phyloP scores from a whole-genome alignment of 2,329 filamentous ascomycete genomes.

The Penicillium sp. region DNA sequence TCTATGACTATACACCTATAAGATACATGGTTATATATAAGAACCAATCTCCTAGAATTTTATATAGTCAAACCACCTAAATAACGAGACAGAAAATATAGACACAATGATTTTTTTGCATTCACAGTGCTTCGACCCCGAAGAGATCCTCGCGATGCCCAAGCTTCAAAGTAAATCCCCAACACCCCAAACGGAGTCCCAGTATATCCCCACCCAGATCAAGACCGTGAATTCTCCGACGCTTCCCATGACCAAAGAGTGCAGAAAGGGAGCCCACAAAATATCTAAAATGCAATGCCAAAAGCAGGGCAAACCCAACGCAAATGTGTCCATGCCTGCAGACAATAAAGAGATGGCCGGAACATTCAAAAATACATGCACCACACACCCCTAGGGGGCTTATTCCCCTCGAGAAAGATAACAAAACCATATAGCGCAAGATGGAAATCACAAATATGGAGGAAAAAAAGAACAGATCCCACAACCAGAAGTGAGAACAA shows the following conservation, averaged over 20 bases:
- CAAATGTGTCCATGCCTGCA: slow-evolving; percentile 20
- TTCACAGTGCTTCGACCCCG: slow-evolving; percentile 32
- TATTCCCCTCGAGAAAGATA: slow-evolving; percentile 4
- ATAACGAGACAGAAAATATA: slow-evolving; percentile 23
- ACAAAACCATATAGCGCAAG: slow-evolving; percentile 17
- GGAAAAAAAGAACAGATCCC: slow-evolving; percentile 16
- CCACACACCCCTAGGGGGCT: slow-evolving; percentile 1
- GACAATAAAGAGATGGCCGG: slow-evolving; percentile 10
- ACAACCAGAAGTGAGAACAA: slow-evolving; percentile 15
- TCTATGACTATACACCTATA: not conserved
- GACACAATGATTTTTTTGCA: slow-evolving; percentile 34
- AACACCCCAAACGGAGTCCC: slow-evolving; percentile 41
- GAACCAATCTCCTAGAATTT: not conserved
- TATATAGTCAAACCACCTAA: not conserved
- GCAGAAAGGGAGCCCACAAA: slow-evolving; percentile 31
- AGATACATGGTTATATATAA: not conserved
- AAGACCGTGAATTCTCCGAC: slow-evolving; percentile 42
- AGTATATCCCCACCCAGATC: slow-evolving; percentile 40
- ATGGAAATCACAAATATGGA: slow-evolving; percentile 19
- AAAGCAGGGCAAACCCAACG: slow-evolving; percentile 24
- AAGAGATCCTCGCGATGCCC: slow-evolving; percentile 25
- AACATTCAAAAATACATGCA: slow-evolving; percentile 17
- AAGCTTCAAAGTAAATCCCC: slow-evolving; percentile 40
- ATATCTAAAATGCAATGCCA: slow-evolving; percentile 33
- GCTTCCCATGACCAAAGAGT: slow-evolving; percentile 36